phyloP scores from a whole-genome alignment of 495 filamentous ascomycete genomes.

The Podospora bellae-mahoneyi region DNA sequence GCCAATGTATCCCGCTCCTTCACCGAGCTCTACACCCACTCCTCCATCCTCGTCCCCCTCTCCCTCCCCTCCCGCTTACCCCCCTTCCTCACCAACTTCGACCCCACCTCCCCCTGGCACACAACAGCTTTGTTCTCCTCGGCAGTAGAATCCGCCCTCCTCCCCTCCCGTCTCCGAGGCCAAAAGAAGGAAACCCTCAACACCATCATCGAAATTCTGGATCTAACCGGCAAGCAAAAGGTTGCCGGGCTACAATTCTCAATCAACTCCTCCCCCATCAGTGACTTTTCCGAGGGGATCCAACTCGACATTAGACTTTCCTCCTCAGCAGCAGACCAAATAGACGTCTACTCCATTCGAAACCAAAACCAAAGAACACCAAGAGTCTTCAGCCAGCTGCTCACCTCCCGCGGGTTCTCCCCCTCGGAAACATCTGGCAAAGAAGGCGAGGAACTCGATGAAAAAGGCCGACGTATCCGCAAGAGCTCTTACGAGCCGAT shows the following conservation, averaged over 20 bases:
- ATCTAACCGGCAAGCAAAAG: constrained; percentile 72
- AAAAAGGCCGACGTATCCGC: constrained; percentile 17
- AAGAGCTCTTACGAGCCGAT: constrained; percentile 26
- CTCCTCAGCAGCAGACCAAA: constrained; percentile 23
- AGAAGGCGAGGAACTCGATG: constrained; percentile 21
- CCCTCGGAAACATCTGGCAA: constrained; percentile 20
- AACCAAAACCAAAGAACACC: constrained; percentile 18
- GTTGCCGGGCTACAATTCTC: constrained; percentile 70
- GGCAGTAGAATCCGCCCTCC: constrained; percentile 73
- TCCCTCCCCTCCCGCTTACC: constrained; percentile 61
- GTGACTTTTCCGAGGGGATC: constrained; percentile 23
- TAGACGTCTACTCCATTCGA: constrained; percentile 18
- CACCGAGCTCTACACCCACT: constrained; percentile 61
- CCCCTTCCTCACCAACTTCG: constrained; percentile 53
- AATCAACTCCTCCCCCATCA: constrained; percentile 23
- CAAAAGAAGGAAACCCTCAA: constrained; percentile 50
- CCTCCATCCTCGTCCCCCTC: constrained; percentile 77
- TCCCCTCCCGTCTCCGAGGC: constrained; percentile 69
- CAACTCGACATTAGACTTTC: constrained; percentile 30
- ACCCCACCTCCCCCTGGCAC: constrained; percentile 73
- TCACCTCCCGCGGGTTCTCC: constrained; percentile 21
- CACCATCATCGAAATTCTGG: constrained; percentile 68
- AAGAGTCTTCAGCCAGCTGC: constrained; percentile 32
- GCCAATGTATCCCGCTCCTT: constrained; percentile 70
- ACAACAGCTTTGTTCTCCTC: constrained; percentile 71